These are phyloP conservation scores for Lentinus polychrous DNA, from an alignment of 1,284 basidiomycete species.

Conservation along the genomic window DNA sequence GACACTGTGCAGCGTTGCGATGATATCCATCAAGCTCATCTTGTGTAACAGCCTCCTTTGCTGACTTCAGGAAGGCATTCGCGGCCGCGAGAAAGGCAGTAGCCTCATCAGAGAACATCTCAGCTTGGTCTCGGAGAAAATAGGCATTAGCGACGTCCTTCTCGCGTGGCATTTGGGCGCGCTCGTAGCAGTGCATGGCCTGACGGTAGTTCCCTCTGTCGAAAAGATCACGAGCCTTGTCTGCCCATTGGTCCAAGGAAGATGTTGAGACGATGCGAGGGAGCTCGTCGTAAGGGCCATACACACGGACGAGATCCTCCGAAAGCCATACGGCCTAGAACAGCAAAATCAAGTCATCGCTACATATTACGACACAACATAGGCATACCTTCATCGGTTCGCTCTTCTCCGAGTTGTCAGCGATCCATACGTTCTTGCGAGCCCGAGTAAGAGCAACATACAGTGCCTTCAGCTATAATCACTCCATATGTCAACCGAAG, in stretches of 20 bases:
- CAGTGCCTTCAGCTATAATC: slow-evolving; percentile 48
- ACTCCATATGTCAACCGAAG: background rate
- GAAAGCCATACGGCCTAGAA: slow-evolving; percentile 38
- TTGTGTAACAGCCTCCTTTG: slow-evolving; percentile 25
- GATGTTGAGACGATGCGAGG: slow-evolving; percentile 44
- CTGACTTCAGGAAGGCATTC: slow-evolving; percentile 38
- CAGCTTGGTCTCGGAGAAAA: slow-evolving; percentile 33
- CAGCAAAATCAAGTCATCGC: background rate
- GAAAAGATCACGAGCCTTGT: slow-evolving; percentile 46
- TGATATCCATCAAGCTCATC: slow-evolving; percentile 29
- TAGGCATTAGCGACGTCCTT: slow-evolving; percentile 39
- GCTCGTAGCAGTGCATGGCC: slow-evolving; percentile 55
- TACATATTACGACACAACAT: background rate
- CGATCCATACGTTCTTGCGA: slow-evolving; percentile 59
- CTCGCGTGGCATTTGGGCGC: slow-evolving; percentile 39
- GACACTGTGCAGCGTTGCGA: slow-evolving; percentile 46
- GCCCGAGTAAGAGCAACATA: slow-evolving; percentile 69
- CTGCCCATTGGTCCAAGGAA: slow-evolving; percentile 45
- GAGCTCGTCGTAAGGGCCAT: slow-evolving; percentile 33
- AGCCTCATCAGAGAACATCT: slow-evolving; percentile 18
- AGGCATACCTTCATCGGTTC: slow-evolving; percentile 49
- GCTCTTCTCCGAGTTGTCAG: slow-evolving; percentile 48
- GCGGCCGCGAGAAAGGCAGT: slow-evolving; percentile 39
- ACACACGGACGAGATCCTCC: slow-evolving; percentile 34
- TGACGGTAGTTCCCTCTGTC: slow-evolving; percentile 47